These are phyloP conservation scores for Populus simonii DNA, from an alignment of 345 rosid species.

Conservation along the genomic window DNA sequence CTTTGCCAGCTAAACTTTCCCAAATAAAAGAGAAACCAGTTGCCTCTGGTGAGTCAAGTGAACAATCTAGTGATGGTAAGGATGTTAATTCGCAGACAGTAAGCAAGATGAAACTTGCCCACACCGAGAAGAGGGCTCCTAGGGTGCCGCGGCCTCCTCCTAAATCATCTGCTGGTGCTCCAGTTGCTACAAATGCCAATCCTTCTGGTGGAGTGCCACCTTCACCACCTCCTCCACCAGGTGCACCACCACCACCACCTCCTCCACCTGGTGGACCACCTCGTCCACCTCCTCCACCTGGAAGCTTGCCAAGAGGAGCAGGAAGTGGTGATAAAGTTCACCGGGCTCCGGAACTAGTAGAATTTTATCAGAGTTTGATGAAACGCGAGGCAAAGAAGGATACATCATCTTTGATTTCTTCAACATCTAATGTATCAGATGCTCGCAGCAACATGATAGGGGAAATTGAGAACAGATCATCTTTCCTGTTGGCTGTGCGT, in stretches of 20 bases:
- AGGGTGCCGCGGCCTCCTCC: constrained; percentile 90
- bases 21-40: constrained; percentile 65
- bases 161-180: constrained; percentile 41
- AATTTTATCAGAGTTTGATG: constrained; percentile 92
- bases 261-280: constrained; percentile 55
- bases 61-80: constrained; percentile 53
- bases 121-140: constrained; percentile 84
- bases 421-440: constrained; percentile 62
- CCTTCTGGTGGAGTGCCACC: constrained; percentile 46
- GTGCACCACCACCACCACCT: constrained; percentile 46
- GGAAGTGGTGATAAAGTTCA: constrained; percentile 82
- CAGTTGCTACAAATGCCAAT: constrained; percentile 29
- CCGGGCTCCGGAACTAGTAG: constrained; percentile 91
- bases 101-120: constrained; percentile 67
- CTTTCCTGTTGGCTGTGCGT: constrained; percentile 93
- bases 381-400: constrained; percentile 96
- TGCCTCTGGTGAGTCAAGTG: constrained; percentile 36
- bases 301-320: constrained; percentile 71
- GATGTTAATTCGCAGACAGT: constrained; percentile 47
- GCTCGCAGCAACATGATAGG: constrained; percentile 96
- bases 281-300: constrained; percentile 85
- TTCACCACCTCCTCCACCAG: constrained; percentile 62
- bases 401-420: constrained; percentile 55
- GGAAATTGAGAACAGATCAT: constrained; percentile 85
- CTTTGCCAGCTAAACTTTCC: constrained; percentile 70